These are phyloP conservation scores for Aspergillus coremiiformis DNA, from an alignment of 495 filamentous ascomycete genomes.

Conservation along the genomic window DNA sequence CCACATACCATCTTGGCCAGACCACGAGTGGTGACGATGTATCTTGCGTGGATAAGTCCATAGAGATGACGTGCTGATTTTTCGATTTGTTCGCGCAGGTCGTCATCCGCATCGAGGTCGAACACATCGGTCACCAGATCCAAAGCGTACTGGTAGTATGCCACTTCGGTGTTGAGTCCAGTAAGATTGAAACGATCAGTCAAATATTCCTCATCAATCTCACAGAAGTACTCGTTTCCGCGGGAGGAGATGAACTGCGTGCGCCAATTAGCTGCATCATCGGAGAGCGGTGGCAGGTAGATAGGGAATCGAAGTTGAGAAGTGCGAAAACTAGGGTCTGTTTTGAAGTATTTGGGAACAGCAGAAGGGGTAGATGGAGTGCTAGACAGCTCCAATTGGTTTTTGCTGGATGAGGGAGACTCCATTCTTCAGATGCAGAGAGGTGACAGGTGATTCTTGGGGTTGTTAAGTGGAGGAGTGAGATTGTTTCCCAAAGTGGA, in stretches of 20 bases:
- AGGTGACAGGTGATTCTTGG: not conserved
- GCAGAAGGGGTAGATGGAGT: not conserved
- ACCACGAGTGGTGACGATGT: slow-evolving; percentile 93
- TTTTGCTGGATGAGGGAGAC: not conserved
- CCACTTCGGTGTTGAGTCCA: slow-evolving; percentile 91
- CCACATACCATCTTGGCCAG: slow-evolving; percentile 85
- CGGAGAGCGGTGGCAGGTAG: not conserved
- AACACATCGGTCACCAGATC: slow-evolving; percentile 99
- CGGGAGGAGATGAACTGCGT: slow-evolving; percentile 92
- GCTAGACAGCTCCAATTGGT: not conserved
- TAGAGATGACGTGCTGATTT: slow-evolving; percentile 96
- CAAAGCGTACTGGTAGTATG: slow-evolving; percentile 97
- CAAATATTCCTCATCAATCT: slow-evolving; percentile 98
- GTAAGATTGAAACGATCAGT: slow-evolving; percentile 98
- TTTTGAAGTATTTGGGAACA: not conserved
- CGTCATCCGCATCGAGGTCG: slow-evolving; percentile 96
- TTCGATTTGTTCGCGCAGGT: slow-evolving; percentile 95
- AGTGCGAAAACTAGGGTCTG: not conserved
- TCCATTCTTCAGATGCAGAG: not conserved
- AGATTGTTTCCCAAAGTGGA: not conserved
- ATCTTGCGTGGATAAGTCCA: slow-evolving; percentile 90
- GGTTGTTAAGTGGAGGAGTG: not conserved
- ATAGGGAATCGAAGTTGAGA: not conserved
- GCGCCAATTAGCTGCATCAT: slow-evolving; percentile 13
- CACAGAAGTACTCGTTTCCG: slow-evolving; percentile 99